Evolutionary conservation across 2,329 filamentous ascomycete species (phyloP).

Genomic region (Epicoccum nigrum): DNA sequence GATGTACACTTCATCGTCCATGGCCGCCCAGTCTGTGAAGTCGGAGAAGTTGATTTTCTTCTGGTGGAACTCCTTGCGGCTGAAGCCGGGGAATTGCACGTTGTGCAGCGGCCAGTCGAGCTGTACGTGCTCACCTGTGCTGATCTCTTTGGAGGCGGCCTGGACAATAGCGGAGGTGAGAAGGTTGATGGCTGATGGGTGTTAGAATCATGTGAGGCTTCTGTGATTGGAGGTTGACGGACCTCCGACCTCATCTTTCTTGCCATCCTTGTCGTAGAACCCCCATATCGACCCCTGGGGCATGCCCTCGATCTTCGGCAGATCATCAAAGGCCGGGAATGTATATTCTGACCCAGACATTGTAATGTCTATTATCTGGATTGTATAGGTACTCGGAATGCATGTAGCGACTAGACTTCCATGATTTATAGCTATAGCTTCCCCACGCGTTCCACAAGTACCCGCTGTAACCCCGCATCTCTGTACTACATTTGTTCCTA

Average conservation of each 20-base stretch:
- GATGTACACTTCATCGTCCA: slow-evolving; percentile 43
- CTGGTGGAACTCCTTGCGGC: slow-evolving; percentile 58
- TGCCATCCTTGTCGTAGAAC: slow-evolving; percentile 42
- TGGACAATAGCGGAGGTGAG: slow-evolving; percentile 60
- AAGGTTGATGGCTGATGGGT: slow-evolving; percentile 36
- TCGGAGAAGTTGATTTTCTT: slow-evolving; percentile 56
- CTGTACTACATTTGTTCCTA: background rate
- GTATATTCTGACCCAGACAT: slow-evolving; percentile 22
- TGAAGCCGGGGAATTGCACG: slow-evolving; percentile 61
- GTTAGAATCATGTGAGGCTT: background rate
- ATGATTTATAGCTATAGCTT: slow-evolving; percentile 6
- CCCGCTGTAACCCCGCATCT: slow-evolving; percentile 15
- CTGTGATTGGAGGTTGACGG: slow-evolving; percentile 33
- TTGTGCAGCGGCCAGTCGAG: slow-evolving; percentile 64
- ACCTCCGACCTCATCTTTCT: slow-evolving; percentile 60
- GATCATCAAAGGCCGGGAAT: slow-evolving; percentile 42
- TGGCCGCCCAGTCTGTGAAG: slow-evolving; percentile 28
- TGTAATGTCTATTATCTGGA: background rate
- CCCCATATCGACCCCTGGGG: slow-evolving; percentile 45
- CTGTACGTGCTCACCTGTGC: slow-evolving; percentile 58
- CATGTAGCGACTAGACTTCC: background rate
- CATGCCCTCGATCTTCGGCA: slow-evolving; percentile 40
- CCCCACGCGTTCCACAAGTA: background rate
- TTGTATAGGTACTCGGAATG: background rate
- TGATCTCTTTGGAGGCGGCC: slow-evolving; percentile 58